Evolutionary conservation across 2,329 filamentous ascomycete genomes (phyloP).

Genomic region (Chaetothyriales sp.): DNA sequence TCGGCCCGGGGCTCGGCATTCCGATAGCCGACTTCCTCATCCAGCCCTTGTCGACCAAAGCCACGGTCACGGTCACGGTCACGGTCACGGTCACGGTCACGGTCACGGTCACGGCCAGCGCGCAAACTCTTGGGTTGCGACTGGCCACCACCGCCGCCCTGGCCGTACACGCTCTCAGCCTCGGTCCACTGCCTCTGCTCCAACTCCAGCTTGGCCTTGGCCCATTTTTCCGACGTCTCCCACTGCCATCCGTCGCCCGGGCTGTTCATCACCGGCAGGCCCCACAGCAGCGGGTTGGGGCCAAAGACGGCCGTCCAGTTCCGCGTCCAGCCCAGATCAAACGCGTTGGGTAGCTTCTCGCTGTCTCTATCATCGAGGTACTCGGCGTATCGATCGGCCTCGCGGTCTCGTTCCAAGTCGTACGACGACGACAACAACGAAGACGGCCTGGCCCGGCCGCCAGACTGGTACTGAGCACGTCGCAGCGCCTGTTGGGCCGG

Average conservation of each 20-base stretch:
- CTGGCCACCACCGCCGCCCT: neutral
- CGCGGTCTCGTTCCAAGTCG: slow-evolving; percentile 46
- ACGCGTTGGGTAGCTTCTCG: slow-evolving; percentile 78
- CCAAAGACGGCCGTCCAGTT: slow-evolving; percentile 80
- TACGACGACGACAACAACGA: slow-evolving; percentile 34
- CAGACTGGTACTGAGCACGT: slow-evolving; percentile 8
- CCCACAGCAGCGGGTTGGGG: slow-evolving; percentile 57
- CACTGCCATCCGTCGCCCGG: slow-evolving; percentile 88
- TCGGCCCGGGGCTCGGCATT: neutral
- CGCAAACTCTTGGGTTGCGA: neutral
- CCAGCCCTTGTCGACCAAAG: slow-evolving; percentile 4
- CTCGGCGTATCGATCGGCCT: slow-evolving; percentile 55
- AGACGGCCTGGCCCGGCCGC: neutral
- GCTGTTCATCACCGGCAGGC: slow-evolving; percentile 68
- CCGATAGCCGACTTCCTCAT: neutral
- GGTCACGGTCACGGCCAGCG: slow-evolving; percentile 1
- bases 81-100: too few relatives aligned
- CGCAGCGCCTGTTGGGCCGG: slow-evolving; percentile 37
- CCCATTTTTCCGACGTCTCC: slow-evolving; percentile 72
- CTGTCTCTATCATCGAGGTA: slow-evolving; percentile 88
- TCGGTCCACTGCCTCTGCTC: slow-evolving; percentile 11
- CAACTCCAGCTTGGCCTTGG: slow-evolving; percentile 41
- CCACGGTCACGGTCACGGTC: slow-evolving; percentile 7
- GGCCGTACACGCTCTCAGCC: slow-evolving; percentile 16
- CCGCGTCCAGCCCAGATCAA: slow-evolving; percentile 70